These are phyloP conservation scores for Eutrema yunnanense DNA, from an alignment of 345 rosid genomes.

Conservation along the genomic window DNA sequence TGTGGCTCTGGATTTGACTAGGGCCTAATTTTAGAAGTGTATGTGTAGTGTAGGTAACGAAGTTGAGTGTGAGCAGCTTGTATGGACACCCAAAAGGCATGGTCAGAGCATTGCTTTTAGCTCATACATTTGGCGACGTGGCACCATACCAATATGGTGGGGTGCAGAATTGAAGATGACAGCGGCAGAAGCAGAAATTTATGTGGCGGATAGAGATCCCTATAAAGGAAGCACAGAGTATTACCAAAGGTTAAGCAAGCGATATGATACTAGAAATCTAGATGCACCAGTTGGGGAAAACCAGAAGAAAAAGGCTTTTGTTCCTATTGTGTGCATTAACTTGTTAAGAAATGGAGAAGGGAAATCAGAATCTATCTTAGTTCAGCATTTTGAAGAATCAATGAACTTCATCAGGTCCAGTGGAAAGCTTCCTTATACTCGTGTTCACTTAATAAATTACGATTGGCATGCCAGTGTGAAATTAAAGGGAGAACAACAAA, in stretches of 20 bases:
- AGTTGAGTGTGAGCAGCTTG: slow-evolving; percentile 97
- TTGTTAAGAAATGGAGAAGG: slow-evolving; percentile 86
- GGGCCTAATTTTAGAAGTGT: slow-evolving; percentile 29
- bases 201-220: slow-evolving; percentile 81
- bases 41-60: slow-evolving; percentile 76
- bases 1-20: slow-evolving; percentile 17
- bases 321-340: slow-evolving; percentile 84
- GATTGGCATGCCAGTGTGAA: slow-evolving; percentile 92
- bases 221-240: slow-evolving; percentile 88
- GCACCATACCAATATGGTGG: slow-evolving; percentile 99
- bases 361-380: slow-evolving; percentile 84
- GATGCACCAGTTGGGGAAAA: slow-evolving; percentile 50
- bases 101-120: slow-evolving; percentile 80
- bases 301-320: slow-evolving; percentile 60
- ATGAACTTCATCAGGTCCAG: slow-evolving; percentile 60
- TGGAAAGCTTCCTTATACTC: slow-evolving; percentile 69
- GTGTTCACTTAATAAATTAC: slow-evolving; percentile 64
- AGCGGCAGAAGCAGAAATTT: slow-evolving; percentile 95
- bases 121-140: slow-evolving; percentile 89
- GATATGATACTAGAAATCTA: slow-evolving; percentile 69
- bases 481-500: slow-evolving; percentile 79
- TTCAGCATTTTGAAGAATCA: slow-evolving; percentile 88
- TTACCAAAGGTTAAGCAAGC: slow-evolving; percentile 77
- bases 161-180: slow-evolving; percentile 94
- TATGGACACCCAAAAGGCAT: slow-evolving; percentile 77